phyloP scores from a whole-genome alignment of 306 rosid genomes.

The Inga oerstediana region DNA sequence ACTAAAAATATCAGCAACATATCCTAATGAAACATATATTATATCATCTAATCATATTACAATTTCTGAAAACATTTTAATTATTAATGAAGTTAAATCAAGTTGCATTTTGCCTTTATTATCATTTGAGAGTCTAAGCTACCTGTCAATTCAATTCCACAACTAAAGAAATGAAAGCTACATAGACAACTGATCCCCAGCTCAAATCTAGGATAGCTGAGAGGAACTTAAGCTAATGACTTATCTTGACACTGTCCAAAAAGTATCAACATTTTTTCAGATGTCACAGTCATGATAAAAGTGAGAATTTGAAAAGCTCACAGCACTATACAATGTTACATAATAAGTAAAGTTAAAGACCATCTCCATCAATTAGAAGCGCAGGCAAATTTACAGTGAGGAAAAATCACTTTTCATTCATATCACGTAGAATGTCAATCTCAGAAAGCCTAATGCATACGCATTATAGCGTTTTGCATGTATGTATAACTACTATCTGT shows the following conservation, averaged over 20 bases:
- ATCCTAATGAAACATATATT: neutral
- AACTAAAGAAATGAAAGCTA: neutral
- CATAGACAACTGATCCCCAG: neutral
- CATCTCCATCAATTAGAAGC: neutral
- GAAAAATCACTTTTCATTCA: neutral
- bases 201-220: neutral
- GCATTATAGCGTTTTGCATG: neutral
- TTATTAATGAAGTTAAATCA: neutral
- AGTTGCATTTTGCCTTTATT: neutral
- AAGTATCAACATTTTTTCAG: neutral
- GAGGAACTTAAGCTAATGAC: neutral
- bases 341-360: neutral
- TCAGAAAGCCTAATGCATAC: neutral
- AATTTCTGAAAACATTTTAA: neutral
- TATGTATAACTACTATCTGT: neutral
- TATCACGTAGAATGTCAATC: neutral
- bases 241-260: neutral
- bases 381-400: neutral
- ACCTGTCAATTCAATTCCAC: neutral
- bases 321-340: neutral
- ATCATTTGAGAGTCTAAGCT: neutral
- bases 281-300: neutral
- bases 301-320: neutral
- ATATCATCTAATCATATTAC: neutral
- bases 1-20: neutral